Evolutionary conservation across 495 filamentous ascomycete species (phyloP).

Genomic region (Immersiella caudata): DNA sequence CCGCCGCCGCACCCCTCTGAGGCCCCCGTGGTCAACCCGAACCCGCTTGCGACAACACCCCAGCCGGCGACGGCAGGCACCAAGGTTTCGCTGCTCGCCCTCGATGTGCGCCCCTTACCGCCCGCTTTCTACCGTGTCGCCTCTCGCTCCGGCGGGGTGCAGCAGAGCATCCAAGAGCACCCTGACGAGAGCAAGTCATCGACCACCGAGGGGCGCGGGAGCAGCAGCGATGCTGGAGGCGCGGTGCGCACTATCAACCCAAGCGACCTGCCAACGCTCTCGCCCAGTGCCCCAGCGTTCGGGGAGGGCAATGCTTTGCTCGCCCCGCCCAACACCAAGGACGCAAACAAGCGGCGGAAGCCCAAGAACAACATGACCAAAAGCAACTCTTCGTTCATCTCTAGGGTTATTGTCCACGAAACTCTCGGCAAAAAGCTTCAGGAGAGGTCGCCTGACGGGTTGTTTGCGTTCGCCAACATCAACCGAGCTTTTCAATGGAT

Average conservation of each 20-base stretch:
- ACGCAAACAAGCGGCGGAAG: slow-evolving; percentile 77
- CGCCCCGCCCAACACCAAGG: slow-evolving; percentile 62
- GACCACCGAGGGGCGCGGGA: slow-evolving; percentile 55
- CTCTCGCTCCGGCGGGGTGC: slow-evolving; percentile 42
- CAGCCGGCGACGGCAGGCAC: slow-evolving; percentile 81
- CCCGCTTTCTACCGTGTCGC: slow-evolving; percentile 55
- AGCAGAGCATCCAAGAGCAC: slow-evolving; percentile 62
- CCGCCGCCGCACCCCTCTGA: slow-evolving; percentile 95
- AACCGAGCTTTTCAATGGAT: slow-evolving; percentile 85
- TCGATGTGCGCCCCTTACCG: slow-evolving; percentile 63
- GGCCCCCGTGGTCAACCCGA: slow-evolving; percentile 78
- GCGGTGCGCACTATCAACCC: slow-evolving; percentile 39
- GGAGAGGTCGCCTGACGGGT: slow-evolving; percentile 75
- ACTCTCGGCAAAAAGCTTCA: slow-evolving; percentile 71
- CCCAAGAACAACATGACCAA: slow-evolving; percentile 98
- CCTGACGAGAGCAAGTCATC: slow-evolving; percentile 64
- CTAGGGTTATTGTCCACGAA: slow-evolving; percentile 90
- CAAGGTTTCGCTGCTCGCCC: slow-evolving; percentile 75
- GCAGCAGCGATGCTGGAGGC: slow-evolving; percentile 48
- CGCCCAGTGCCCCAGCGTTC: slow-evolving; percentile 65
- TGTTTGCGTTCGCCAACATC: slow-evolving; percentile 92
- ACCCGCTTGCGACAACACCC: slow-evolving; percentile 83
- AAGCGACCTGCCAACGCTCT: slow-evolving; percentile 41
- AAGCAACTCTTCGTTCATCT: slow-evolving; percentile 97
- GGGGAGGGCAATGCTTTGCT: slow-evolving; percentile 86